A percentile compares a stretch with the other conserved stretches of the same genome.
Conservation (phyloP, 2,329 filamentous ascomycete species). For the Pseudomassariella vexata region DNA sequence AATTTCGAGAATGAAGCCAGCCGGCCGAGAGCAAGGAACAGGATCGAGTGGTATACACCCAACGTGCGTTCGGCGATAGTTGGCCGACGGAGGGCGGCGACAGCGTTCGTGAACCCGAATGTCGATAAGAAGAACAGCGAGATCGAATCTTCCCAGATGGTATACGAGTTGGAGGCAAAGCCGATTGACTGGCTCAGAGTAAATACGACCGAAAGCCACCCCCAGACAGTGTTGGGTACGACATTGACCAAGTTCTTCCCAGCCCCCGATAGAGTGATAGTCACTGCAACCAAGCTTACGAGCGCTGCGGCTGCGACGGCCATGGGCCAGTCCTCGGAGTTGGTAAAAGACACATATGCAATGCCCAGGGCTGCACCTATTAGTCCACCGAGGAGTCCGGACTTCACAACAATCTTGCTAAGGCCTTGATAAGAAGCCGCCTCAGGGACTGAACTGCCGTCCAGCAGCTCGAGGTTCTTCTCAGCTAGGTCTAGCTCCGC, state of each 20-base stretch:
- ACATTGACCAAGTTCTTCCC: slow-evolving; percentile 44
- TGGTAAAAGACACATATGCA: slow-evolving; percentile 24
- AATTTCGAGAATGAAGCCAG: slow-evolving; percentile 83
- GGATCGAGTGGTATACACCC: slow-evolving; percentile 76
- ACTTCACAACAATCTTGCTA: slow-evolving; percentile 31
- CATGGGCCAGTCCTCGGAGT: slow-evolving; percentile 33
- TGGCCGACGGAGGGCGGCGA: slow-evolving; percentile 70
- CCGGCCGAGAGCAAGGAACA: slow-evolving; percentile 75
- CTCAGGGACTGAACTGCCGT: slow-evolving; percentile 20
- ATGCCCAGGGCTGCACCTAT: slow-evolving; percentile 27
- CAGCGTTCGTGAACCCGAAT: slow-evolving; percentile 70
- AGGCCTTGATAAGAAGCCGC: slow-evolving; percentile 28
- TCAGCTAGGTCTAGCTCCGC: slow-evolving; percentile 55
- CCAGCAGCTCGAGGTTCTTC: slow-evolving; percentile 48
- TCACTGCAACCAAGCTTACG: slow-evolving; percentile 35
- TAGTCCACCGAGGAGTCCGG: slow-evolving; percentile 28
- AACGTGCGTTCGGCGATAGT: slow-evolving; percentile 63
- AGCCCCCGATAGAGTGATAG: slow-evolving; percentile 33
- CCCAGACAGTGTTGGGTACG: slow-evolving; percentile 74
- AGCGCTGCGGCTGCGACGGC: slow-evolving; percentile 36
- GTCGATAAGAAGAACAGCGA: slow-evolving; percentile 85
- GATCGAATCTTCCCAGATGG: slow-evolving; percentile 97
- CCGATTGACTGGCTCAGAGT: slow-evolving; percentile 84
- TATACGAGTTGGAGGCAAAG: slow-evolving; percentile 96
- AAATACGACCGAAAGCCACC: slow-evolving; percentile 77